Percentiles rank a stretch among this genome's conserved stretches.
phyloP scores from a whole-genome alignment of 768 basidiomycete genomes.

The Omphalotus guepiniiformis region DNA sequence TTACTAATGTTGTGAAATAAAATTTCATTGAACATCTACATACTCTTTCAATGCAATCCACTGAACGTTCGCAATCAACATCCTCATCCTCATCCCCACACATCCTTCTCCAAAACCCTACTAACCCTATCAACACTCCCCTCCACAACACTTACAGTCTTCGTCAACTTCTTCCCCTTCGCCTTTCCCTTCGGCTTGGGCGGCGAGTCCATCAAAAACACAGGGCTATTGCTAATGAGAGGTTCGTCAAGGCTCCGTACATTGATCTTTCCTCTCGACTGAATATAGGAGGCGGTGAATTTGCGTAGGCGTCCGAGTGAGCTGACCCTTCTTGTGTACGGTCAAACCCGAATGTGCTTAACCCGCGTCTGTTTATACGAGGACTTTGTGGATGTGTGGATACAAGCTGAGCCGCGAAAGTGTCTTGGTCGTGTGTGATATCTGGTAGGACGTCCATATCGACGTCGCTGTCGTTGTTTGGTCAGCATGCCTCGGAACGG shows the following conservation, averaged over 20 bases:
- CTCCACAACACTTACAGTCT: slow-evolving; percentile 1
- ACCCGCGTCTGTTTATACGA: too few species aligned
- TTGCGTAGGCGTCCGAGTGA: too few species aligned
- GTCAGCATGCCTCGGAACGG: neutral
- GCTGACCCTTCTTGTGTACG: too few species aligned
- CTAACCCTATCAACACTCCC: neutral
- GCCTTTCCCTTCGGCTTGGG: neutral
- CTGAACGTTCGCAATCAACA: too few species aligned
- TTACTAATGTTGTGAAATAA: too few species aligned
- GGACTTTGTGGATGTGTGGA: too few species aligned
- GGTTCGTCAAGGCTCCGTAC: slow-evolving; percentile 3
- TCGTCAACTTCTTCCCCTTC: neutral
- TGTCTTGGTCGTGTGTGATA: neutral
- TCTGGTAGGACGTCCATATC: neutral
- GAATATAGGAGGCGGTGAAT: neutral
- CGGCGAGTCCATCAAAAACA: slow-evolving; percentile 1
- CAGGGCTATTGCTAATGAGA: neutral
- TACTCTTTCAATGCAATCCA: too few species aligned
- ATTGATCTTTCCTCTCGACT: slow-evolving; percentile 1
- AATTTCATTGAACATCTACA: too few species aligned
- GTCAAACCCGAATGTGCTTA: too few species aligned
- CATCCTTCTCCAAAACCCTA: neutral
- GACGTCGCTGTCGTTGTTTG: neutral
- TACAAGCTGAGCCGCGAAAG: neutral
- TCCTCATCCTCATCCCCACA: neutral